Evolutionary conservation across 164 flowering plant genomes (phyloP), one percentile per base, ranked within the genome.

Genomic region (Vitis cinerea): DNA sequence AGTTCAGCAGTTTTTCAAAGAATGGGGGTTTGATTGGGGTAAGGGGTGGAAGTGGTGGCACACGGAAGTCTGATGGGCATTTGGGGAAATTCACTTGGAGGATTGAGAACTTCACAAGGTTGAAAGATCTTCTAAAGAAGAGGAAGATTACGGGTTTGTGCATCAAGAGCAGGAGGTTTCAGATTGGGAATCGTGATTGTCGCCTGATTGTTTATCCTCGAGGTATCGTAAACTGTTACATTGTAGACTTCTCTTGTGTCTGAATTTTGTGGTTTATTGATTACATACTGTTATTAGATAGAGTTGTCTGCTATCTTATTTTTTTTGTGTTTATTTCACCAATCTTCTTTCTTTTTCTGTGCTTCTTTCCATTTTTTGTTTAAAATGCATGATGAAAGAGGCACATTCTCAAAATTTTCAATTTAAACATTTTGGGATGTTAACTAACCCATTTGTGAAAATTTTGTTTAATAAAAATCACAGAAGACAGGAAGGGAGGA

Each of bases 191-290:
- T 63, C 82, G 96, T 69, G 98, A 95, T 74, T 95, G 98, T 58
- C 97, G 98, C 52, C 91, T 95, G 63, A 92, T 95, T 79, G 96
- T 95, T 75, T 95, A 92, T 86, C 99, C 99, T 54, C 82, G 99
- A 87, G 99, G 99, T 95, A 85, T 64, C 72, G 23, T 3, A 47
- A 10, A 50, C 62, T 68, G 3, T 29, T 56, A 7, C 52, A 14
- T 53, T 59, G 53, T 27, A 12, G 63, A 29, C 14, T 10, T 29
- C 13, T 58, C 15, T n/a, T 4, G 44, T 37, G 7, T 37, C 44
- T 6, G 4, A 37, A 37, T 3, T 37, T 37, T 37, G 44, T 37
- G 44, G 44, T 37, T 37, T 37, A 37, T 37, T 37, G 44, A 37
- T 4, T 37, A 37, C 44, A 37, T 37, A 37, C 44, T 37, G 0